Evolutionary conservation across 2,329 filamentous ascomycete genomes (phyloP), one percentile per base, ranked within the genome.

Genomic region (Chaetomiaceae sp.): DNA sequence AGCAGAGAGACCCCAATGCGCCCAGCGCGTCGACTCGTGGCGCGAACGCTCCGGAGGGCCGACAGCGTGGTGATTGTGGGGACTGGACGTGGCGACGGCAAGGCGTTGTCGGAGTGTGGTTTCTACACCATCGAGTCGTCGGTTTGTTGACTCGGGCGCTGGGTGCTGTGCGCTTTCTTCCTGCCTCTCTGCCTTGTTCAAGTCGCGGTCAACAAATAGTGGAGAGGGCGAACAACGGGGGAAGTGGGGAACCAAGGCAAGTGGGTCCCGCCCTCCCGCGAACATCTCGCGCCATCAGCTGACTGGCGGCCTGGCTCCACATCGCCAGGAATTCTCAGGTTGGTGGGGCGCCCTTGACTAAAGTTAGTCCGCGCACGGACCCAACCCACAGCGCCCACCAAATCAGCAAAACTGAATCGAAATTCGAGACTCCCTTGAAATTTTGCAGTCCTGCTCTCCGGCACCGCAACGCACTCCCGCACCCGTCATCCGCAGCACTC

Each of bases 1-100:
- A 58, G 65, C 50, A 65, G 58, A 54, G 61, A 41, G 41, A 63
- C 45, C 56, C 48, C 64, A 63, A 49, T 70, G 66, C 61, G 66
- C 67, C 66, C 65, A 14, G 56, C 53, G 56, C 56, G 55, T 50
- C 48, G 34, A 31, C 51, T n/a, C n/a, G 42, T 39, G 39, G 41
- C 45, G 40, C 37, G 20, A 20, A 34, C 5, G 21, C 31, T 33
- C 12, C 13, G 33, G 16, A 20, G 27, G 9, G 30, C 17, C 41
- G 44, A 41, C 54, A 60, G 50, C 8, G 51, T 59, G 14, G 21
- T 3, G n/a, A 13, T 17, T 25, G 51, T 59, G 14, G 21, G 6
- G n/a, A 13, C n/a, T 25, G 23, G 13, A 20, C 23, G 23, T 7
- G 3, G 7, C 3, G 3, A 6, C 14, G 5, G 30, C 13, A 7